Evolutionary conservation across 1,284 basidiomycete species (phyloP), one percentile per base, ranked within the genome.

Genomic region (Tetrapyrgos nigripes): DNA sequence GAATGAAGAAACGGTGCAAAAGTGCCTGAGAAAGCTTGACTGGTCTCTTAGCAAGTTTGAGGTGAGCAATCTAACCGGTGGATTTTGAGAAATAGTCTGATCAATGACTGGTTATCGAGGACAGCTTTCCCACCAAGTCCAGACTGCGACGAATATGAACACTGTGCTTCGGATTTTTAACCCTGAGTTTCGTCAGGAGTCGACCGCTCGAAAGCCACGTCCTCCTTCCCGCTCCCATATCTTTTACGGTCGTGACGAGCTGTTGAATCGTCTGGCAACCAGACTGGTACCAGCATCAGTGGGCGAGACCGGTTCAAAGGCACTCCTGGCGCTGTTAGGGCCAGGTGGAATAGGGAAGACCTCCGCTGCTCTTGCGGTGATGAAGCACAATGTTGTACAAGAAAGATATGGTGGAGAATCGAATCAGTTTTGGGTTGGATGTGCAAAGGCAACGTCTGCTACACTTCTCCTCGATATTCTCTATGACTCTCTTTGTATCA

Each of bases 301-400:
- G 17, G 17, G 17, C 5, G 17, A 50, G 24, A 26, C 3, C 11
- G 26, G 4, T 35, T 1, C 3, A 17, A 13, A 17, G 46, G 24
- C 61, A 26, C 63, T 60, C 40, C 49, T 76, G 3, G 69, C 67
- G 27, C 64, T 77, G 27, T 62, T 71, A 14, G 76, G 76, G 1
- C 62, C 70, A 2, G 74, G 75, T 1, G 75, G 76, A 1, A 77
- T 76, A 52, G 76, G 76, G 0, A 78, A 78, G 54, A 78, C 76
- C 1, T 67, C 72, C 0, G 55, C 70, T 3, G 70, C 75, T 0
- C 64, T 68, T 0, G 64, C 68, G 6, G 67, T 70, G 2, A 64
- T 76, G 37, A 59, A 71, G 4, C 50, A 72, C 27, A 47, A 58
- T 1, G 31, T 44, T 3, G 54, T 72, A 1, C 24, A 29, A 0